Evolutionary conservation across 495 filamentous ascomycete species (phyloP), one percentile per base, ranked within the genome.

Genomic region (Hypoxylon trugodes): DNA sequence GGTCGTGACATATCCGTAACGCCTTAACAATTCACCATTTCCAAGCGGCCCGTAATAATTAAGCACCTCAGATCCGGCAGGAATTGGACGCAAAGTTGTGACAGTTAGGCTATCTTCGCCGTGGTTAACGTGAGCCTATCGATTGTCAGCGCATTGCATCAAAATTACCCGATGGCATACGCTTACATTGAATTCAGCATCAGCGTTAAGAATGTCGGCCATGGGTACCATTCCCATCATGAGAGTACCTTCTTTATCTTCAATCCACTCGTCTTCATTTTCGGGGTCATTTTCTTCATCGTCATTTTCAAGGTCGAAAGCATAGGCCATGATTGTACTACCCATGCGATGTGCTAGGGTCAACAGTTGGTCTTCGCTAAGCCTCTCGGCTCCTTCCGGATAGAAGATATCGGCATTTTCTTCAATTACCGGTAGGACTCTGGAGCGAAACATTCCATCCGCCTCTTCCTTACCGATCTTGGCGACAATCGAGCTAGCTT

Each of bases 21-120:
- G 81, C 15, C 94, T 83, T 15, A 98, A 83, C 15, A 97, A 76
- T 70, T 97, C 93, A 0, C 89, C 85, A 22, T 87, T 89, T 2
- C 92, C 88, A 18, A 96, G 84, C 26, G 90, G 86, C 6, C 93
- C 94, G 70, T 96, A 96, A 72, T 96, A 93, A 62, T 96, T 97
- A 66, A 96, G 86, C 15, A 97, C 86, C 69, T 96, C 91, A 48
- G 91, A 86, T n/a, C 89, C 89, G 4, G 81, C 78, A 6, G 67
- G 68, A 62, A 97, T 90, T 0, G 82, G 69, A 45, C 87, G 83
- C 58, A 90, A 79, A 1, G 87, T 77, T 41, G 84, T 87, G 76
- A 92, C 92, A 12, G 84, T 83, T 18, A 94, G 73, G 22, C 74
- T 75, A 6, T 82, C 79, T 38, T 85, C 84, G 54, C 86, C 86